Conservation (phyloP, 495 filamentous ascomycete species). For the Annulohypoxylon moriforme region DNA sequence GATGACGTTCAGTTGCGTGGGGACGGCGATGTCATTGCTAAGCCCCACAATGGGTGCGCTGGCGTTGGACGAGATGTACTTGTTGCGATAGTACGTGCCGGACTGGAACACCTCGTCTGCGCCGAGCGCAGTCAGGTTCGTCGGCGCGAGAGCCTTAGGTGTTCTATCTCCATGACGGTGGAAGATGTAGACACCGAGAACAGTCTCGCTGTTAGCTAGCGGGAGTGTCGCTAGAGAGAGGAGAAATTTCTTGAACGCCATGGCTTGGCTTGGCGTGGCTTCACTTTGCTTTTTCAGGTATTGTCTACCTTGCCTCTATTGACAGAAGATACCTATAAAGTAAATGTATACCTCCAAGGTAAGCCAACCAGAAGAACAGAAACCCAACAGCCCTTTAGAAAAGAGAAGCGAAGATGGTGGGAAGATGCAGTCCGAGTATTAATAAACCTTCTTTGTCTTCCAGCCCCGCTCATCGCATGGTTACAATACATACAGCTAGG, state of each 20-base stretch:
- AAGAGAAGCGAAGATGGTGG: constrained; percentile 9
- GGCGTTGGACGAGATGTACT: constrained; percentile 63
- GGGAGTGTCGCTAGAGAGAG: constrained; percentile 51
- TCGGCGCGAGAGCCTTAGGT: constrained; percentile 63
- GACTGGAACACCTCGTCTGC: constrained; percentile 72
- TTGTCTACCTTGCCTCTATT: not conserved
- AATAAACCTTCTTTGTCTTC: constrained; percentile 10
- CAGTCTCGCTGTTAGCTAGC: constrained; percentile 63
- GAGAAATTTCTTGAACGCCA: constrained; percentile 43
- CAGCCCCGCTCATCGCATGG: constrained; percentile 38
- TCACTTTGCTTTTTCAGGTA: not conserved
- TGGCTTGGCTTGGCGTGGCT: constrained; percentile 1
- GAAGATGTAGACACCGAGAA: constrained; percentile 78
- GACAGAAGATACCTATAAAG: not conserved
- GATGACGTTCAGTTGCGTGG: constrained; percentile 71
- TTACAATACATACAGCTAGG: constrained; percentile 23
- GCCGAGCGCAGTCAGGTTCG: constrained; percentile 73
- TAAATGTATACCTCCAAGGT: not conserved
- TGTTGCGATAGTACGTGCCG: constrained; percentile 69
- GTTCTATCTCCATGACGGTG: constrained; percentile 79
- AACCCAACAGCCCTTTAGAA: not conserved
- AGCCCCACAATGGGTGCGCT: constrained; percentile 52
- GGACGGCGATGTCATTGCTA: constrained; percentile 65
- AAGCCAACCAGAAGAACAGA: constrained; percentile 9
- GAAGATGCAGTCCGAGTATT: constrained; percentile 20